These are phyloP conservation scores for Senna siamea DNA, from an alignment of 306 rosid species.

Conservation along the genomic window DNA sequence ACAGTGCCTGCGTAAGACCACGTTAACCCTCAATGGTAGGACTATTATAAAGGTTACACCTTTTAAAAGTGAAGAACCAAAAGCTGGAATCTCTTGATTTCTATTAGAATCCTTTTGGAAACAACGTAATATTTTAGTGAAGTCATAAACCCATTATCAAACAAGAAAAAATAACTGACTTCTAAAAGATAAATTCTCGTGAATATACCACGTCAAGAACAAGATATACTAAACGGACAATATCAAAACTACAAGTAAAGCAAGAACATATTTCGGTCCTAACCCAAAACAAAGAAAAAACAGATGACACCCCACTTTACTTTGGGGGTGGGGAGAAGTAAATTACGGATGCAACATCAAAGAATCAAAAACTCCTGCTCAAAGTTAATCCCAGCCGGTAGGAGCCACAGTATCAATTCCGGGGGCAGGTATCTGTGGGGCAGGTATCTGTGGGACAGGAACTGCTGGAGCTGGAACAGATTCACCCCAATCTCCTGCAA, in stretches of 20 bases:
- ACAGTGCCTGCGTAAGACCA: too few species aligned
- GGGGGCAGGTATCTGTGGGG: not conserved
- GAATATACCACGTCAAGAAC: not conserved
- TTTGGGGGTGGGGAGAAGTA: not conserved
- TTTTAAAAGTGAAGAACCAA: too few species aligned
- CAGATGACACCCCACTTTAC: not conserved
- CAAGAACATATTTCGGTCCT: not conserved
- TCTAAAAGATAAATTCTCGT: not conserved
- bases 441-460: not conserved
- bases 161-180: not conserved
- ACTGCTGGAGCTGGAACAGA: not conserved
- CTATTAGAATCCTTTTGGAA: not conserved
- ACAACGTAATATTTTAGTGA: too few species aligned
- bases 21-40: too few species aligned
- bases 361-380: not conserved
- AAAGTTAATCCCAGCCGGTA: not conserved
- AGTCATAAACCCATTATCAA: too few species aligned
- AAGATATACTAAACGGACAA: not conserved
- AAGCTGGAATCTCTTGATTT: too few species aligned
- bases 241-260: not conserved
- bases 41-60: too few species aligned
- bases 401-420: not conserved
- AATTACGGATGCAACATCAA: not conserved
- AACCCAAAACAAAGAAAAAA: not conserved
- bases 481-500: conserved; percentile 14